Base-by-base conservation (phyloP, 1,139 yeast species). In the Kluyveromyces sp. region DNA sequence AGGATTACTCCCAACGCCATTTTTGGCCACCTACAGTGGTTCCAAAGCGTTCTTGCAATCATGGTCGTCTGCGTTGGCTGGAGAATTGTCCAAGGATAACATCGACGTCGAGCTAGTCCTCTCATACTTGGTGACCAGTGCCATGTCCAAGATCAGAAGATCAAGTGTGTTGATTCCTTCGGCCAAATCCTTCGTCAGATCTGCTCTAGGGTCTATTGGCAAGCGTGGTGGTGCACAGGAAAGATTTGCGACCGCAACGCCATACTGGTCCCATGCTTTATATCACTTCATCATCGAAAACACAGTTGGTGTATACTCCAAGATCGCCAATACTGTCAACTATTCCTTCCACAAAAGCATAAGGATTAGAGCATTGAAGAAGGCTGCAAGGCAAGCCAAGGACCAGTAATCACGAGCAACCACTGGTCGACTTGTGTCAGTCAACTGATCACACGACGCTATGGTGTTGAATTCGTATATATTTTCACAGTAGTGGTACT, bases 161-260 rank as follows among this genome's bases (percentile, higher is more conserved):
- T 60, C 94, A 11, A 82, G 95, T 22, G 63, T 73, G 34, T 56
- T 80, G 56, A 85, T 89, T 58, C 98, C 99, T 49, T 82, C 71
- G 60, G 95, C 97, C 42, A 77, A 78, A 61, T 64, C 63, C 33
- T 94, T 94, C 65, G 98, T 92, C 41, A 62, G 68, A 26, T 67
- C 94, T 16, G 75, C 86, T 3, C 73, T 92, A 57, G 67, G 66
- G 39, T 71, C 75, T 41, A 77, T 83, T 44, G 96, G 97, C 20
- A 82, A 87, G 60, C 80, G 95, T 54, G 77, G 80, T 42, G 98
- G 98, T 46, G 94, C 97, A 17, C 96, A 87, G 64, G 95, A 86
- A 48, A 77, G 96, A 55, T 87, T 64, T 56, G 95, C 81, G 29
- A 87, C 97, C 2, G 65, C 71, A 45, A 92, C 97, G 1, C 99